Evolutionary conservation across 1,284 basidiomycete genomes (phyloP), one percentile per base, ranked within the genome.

Genomic region (Apiotrichum veenhuisii): DNA sequence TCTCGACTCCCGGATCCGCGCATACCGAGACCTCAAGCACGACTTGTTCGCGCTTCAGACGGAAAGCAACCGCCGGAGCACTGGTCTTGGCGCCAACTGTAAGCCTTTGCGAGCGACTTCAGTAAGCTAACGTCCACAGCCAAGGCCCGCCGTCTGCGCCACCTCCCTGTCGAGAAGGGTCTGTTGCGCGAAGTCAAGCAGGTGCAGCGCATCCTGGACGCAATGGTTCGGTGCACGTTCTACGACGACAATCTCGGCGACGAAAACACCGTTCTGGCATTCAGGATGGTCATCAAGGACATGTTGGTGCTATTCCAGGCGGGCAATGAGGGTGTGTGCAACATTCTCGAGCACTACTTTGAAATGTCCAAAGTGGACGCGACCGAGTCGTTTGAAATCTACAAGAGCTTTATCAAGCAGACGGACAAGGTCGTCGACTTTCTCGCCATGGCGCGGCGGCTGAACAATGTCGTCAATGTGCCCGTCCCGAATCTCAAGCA

Each of bases 341-440:
- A 98, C 73, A 86, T 98, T 37, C 82, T 96, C 50, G 96, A 98
- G 72, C 89, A 96, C 78, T 99, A 98, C 78, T 98, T 98, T 71
- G 95, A 98, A 72, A 98, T 98, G 96, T 91, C 92, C 4, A 88
- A 90, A 64, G 78, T 87, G 23, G 95, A 98, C 73, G 96, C 95
- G 0, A 81, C 84, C 53, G 85, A 89, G 37, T 89, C 96, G 2
- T 83, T 98, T 34, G 79, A 81, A 33, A 87, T 98, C 61, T 99
- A 99, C 80, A 89, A 91, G 58, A 85, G 88, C 61, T 99, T 99
- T 77, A 96, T 93, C 78, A 86, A 85, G 59, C 92, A 98, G 74
- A 94, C 95, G 0, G 93, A 98, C 72, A 83, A 82, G 51, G 93
- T 98, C 2, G 91, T 97, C 5, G 93, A 97, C 70, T 99, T 87